Percentiles rank a stretch among this genome's conserved stretches.
These are phyloP conservation scores for Carex parvula DNA, from an alignment of 176 grass and related monocot species.

Conservation along the genomic window DNA sequence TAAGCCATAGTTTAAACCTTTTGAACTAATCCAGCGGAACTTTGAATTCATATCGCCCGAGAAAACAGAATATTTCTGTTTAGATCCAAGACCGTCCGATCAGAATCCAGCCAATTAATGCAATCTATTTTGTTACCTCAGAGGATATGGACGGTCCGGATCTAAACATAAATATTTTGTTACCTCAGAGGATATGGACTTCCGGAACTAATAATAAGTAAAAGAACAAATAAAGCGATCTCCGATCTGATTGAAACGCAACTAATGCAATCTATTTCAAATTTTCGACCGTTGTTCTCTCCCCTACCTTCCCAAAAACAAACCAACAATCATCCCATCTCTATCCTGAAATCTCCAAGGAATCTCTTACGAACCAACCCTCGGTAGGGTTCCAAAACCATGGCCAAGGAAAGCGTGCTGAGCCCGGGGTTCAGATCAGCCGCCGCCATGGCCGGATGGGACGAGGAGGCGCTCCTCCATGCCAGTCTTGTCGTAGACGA, in stretches of 20 bases:
- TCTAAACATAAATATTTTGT: no score
- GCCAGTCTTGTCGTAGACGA: constrained; percentile 86
- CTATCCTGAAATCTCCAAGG: constrained; percentile 14
- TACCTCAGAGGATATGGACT: no score
- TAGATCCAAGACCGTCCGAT: no score
- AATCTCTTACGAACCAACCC: constrained; percentile 14
- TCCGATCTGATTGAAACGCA: background rate
- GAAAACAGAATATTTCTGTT: no score
- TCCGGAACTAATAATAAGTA: no score
- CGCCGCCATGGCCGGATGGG: constrained; percentile 76
- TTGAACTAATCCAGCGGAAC: no score
- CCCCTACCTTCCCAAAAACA: background rate
- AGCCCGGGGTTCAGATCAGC: constrained; percentile 83
- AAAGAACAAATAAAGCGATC: background rate
- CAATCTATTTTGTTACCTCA: no score
- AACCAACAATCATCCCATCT: constrained; percentile 4
- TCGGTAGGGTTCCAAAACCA: constrained; percentile 6
- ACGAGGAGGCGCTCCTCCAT: constrained; percentile 79
- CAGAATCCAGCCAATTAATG: no score
- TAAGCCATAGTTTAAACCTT: no score
- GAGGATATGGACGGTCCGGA: no score
- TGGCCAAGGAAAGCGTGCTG: constrained; percentile 46
- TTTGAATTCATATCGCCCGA: no score
- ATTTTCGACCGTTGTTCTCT: constrained; percentile 45
- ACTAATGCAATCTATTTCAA: constrained; percentile 33